Conservation (phyloP, 116 monocot genomes). For the Cymodocea nodosa region DNA sequence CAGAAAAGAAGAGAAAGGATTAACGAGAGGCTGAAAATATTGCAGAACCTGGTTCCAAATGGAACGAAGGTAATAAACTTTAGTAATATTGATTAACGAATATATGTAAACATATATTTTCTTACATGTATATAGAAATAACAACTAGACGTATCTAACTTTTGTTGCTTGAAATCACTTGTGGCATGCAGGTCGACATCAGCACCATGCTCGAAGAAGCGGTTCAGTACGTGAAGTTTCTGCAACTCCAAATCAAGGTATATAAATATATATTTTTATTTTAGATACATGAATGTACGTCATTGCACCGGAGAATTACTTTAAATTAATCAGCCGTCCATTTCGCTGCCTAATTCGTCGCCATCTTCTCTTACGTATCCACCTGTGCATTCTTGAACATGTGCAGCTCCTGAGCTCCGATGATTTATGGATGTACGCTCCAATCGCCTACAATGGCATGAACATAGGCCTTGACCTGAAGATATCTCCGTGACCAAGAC, state of each 20-base stretch:
- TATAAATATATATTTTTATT: too few species aligned
- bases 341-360: too few species aligned
- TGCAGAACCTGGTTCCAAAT: conserved; percentile 73
- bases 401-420: conserved; percentile 64
- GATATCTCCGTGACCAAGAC: conserved; percentile 13
- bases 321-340: too few species aligned
- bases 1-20: conserved; percentile 83
- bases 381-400: conserved; percentile 1
- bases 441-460: conserved; percentile 77
- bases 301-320: too few species aligned
- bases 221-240: conserved; percentile 77
- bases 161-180: neutral
- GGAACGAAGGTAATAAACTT: conserved; percentile 52
- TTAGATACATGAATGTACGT: neutral
- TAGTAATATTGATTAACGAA: too few species aligned
- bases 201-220: conserved; percentile 96
- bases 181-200: conserved; percentile 78
- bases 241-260: conserved; percentile 91
- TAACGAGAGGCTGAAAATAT: conserved; percentile 56
- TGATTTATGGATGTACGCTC: conserved; percentile 85
- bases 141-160: too few species aligned
- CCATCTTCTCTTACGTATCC: neutral
- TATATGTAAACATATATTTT: too few species aligned
- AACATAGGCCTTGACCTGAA: conserved; percentile 41
- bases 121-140: too few species aligned